phyloP scores from a whole-genome alignment of 2,329 filamentous ascomycete genomes.

The Hypomyces perniciosus region DNA sequence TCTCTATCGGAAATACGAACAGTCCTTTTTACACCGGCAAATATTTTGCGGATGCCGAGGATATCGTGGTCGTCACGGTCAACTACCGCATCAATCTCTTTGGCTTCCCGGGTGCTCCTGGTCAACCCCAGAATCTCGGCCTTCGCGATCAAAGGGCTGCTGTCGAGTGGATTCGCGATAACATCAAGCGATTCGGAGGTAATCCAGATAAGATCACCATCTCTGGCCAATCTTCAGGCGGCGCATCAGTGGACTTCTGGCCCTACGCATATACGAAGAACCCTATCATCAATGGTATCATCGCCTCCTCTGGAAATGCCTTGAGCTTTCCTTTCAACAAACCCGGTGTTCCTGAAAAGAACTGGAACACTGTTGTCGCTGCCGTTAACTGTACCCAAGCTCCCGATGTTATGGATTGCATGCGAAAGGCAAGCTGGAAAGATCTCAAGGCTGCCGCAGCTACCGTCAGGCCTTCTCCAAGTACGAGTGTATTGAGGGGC shows the following conservation, averaged over 20 bases:
- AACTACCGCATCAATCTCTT: constrained; percentile 42
- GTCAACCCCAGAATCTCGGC: constrained; percentile 20
- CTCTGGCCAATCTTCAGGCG: constrained; percentile 28
- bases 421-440: constrained; percentile 30
- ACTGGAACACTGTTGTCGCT: constrained; percentile 37
- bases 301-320: constrained; percentile 40
- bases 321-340: constrained; percentile 40
- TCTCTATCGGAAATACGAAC: constrained; percentile 32
- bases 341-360: constrained; percentile 25
- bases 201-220: constrained; percentile 27
- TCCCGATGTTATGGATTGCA: constrained; percentile 29
- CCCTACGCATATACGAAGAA: constrained; percentile 43
- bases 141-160: constrained; percentile 26
- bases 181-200: constrained; percentile 25
- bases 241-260: constrained; percentile 39
- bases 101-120: constrained; percentile 32
- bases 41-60: constrained; percentile 36
- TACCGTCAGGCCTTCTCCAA: constrained; percentile 25
- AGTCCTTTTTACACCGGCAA: constrained; percentile 37
- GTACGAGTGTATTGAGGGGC: constrained; percentile 31
- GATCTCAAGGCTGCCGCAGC: constrained; percentile 32
- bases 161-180: constrained; percentile 28
- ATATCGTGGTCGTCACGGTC: constrained; percentile 40
- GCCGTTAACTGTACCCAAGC: constrained; percentile 32
- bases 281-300: constrained; percentile 42